phyloP scores from a whole-genome alignment of 345 rosid genomes.

The Noccaea bulbosa region DNA sequence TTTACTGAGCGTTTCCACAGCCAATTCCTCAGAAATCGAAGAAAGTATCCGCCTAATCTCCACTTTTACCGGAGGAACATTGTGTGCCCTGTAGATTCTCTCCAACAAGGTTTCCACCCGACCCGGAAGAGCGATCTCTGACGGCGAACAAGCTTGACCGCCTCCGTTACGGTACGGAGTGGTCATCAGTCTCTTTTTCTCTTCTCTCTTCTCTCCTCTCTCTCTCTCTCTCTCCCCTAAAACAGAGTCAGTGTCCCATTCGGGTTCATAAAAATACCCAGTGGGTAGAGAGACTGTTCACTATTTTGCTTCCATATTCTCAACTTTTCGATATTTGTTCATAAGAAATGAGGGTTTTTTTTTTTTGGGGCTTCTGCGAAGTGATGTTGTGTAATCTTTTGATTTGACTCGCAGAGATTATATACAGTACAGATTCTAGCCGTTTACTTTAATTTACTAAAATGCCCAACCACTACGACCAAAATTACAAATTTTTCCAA shows the following conservation, averaged over 20 bases:
- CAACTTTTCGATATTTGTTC: neutral
- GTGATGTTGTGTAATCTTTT: neutral
- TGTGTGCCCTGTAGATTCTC: constrained; percentile 46
- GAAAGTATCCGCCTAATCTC: constrained; percentile 44
- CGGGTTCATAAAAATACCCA: neutral
- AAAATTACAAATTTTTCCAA: neutral
- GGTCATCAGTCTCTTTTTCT: neutral
- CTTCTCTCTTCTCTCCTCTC: too few relatives aligned
- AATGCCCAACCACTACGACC: neutral
- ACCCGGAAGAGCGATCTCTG: constrained; percentile 37
- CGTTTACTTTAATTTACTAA: neutral
- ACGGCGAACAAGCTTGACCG: constrained; percentile 22
- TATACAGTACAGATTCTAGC: neutral
- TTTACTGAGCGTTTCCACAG: constrained; percentile 36
- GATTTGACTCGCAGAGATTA: neutral
- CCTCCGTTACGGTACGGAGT: neutral
- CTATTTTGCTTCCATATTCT: neutral
- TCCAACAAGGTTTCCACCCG: constrained; percentile 44
- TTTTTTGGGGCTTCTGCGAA: neutral
- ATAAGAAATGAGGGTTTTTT: too few relatives aligned
- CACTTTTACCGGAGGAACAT: constrained; percentile 28
- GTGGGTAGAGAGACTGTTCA: neutral
- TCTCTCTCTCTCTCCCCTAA: too few relatives aligned
- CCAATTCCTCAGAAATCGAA: constrained; percentile 42
- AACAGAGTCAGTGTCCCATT: neutral